Evolutionary conservation across 1,139 yeast species (phyloP).

Genomic region (Hemisphaericaspora xylofermentans): DNA sequence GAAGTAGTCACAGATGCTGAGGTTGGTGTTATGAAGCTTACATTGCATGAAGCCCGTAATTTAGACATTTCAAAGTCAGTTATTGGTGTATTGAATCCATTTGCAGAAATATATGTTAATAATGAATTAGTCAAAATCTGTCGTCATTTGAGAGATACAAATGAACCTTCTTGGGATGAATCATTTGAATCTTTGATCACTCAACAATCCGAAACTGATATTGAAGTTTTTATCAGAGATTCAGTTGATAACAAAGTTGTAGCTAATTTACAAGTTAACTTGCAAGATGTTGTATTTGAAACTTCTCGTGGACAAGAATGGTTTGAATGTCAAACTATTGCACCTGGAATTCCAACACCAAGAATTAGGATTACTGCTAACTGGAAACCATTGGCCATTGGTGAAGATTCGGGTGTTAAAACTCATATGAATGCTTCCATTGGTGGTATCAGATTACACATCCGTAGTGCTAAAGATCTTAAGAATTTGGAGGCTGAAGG

Average conservation of each 20-base stretch:
- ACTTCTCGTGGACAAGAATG: conserved; percentile 53
- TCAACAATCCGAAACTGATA: conserved; percentile 54
- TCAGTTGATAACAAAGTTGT: conserved; percentile 47
- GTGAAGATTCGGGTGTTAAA: conserved; percentile 46
- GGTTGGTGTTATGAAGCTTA: conserved; percentile 69
- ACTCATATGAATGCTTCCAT: conserved; percentile 54
- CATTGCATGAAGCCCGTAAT: conserved; percentile 69
- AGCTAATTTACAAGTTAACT: conserved; percentile 53
- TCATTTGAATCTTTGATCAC: conserved; percentile 59
- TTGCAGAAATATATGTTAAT: conserved; percentile 63
- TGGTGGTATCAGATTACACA: conserved; percentile 62
- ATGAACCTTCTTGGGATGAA: conserved; percentile 73
- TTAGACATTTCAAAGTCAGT: conserved; percentile 64
- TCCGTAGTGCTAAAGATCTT: conserved; percentile 54
- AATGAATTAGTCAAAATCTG: conserved; percentile 52
- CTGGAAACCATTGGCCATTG: conserved; percentile 72
- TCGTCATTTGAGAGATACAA: conserved; percentile 62
- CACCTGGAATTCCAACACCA: conserved; percentile 40
- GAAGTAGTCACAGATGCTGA: conserved; percentile 55
- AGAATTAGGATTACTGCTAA: conserved; percentile 51
- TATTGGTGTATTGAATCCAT: conserved; percentile 70
- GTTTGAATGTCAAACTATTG: conserved; percentile 44
- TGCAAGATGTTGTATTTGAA: conserved; percentile 55
- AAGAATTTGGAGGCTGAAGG: conserved; percentile 66
- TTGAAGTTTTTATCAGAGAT: conserved; percentile 60